phyloP scores from a whole-genome alignment of 352 stramenopile genomes.

The Pythium monospermum region DNA sequence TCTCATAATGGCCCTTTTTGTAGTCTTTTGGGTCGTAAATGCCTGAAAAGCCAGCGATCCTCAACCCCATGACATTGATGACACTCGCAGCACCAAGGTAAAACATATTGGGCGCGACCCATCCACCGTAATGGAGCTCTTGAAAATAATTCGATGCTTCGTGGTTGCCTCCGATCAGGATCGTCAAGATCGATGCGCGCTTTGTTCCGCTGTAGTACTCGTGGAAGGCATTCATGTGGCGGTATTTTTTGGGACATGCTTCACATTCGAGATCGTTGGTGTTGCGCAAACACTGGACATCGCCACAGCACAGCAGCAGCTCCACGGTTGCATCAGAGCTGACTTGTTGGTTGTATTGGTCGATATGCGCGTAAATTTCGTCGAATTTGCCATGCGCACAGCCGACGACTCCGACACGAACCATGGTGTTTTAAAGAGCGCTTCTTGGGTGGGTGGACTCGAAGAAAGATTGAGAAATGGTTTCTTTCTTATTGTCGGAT shows the following conservation, averaged over 20 bases:
- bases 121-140: constrained; percentile 97
- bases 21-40: constrained; percentile 97
- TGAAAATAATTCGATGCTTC: constrained; percentile 96
- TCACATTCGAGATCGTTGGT: constrained; percentile 92
- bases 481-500: no score
- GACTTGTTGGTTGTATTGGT: constrained; percentile 89
- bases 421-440: no score
- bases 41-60: constrained; percentile 95
- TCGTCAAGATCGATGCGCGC: constrained; percentile 90
- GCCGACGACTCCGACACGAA: constrained; percentile 93
- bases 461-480: no score
- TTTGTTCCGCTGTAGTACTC: constrained; percentile 95
- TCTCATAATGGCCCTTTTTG: constrained; percentile 85
- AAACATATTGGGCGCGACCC: constrained; percentile 98
- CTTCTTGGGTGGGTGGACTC: no score
- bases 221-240: constrained; percentile 89
- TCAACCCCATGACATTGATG: constrained; percentile 88
- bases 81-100: constrained; percentile 95
- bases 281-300: constrained; percentile 98
- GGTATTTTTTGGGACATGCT: constrained; percentile 96
- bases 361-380: constrained; percentile 95
- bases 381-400: constrained; percentile 98
- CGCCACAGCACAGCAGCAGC: constrained; percentile 97
- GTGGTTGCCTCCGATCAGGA: constrained; percentile 99
- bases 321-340: constrained; percentile 80